Evolutionary conservation across 805 yeast species (phyloP).

Genomic region (Henningerozyma blattae): DNA sequence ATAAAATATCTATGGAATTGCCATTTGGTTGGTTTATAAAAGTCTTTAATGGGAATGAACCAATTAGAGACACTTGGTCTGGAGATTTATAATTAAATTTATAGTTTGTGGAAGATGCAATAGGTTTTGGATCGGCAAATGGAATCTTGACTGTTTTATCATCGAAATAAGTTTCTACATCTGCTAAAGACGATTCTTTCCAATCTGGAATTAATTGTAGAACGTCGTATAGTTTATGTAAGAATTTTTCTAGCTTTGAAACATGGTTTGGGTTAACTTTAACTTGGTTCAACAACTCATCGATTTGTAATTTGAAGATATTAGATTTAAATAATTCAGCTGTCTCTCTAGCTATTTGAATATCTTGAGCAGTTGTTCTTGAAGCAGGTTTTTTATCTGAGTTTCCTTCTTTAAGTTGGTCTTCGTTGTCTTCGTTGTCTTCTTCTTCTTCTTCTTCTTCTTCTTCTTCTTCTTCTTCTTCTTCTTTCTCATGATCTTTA

Average conservation of each 20-base stretch:
- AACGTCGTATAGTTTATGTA: constrained; percentile 60
- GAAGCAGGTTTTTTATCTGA: too few relatives aligned
- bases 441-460: constrained; percentile 7
- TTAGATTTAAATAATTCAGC: constrained; percentile 91
- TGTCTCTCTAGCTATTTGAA: constrained; percentile 85
- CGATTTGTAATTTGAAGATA: constrained; percentile 90
- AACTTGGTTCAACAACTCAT: constrained; percentile 76
- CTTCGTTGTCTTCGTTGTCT: neutral
- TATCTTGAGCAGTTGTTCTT: constrained; percentile 47
- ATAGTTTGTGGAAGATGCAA: constrained; percentile 45
- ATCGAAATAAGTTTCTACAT: constrained; percentile 45
- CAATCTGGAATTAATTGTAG: constrained; percentile 54
- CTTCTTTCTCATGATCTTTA: constrained; percentile 19
- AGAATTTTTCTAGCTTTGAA: constrained; percentile 54
- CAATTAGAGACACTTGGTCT: constrained; percentile 56
- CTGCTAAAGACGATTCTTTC: constrained; percentile 38
- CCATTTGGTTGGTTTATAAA: constrained; percentile 57
- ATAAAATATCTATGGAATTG: constrained; percentile 61
- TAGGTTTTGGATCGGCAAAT: constrained; percentile 83
- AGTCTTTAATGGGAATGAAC: constrained; percentile 81
- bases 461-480: constrained; percentile 9
- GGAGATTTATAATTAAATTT: constrained; percentile 63
- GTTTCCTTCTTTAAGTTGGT: constrained; percentile 4
- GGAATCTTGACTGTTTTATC: constrained; percentile 55
- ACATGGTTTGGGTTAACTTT: constrained; percentile 60